A percentile compares a stretch with the other conserved stretches of the same genome.
phyloP scores from a whole-genome alignment of 352 stramenopile genomes.

The Globisporangium nunn region DNA sequence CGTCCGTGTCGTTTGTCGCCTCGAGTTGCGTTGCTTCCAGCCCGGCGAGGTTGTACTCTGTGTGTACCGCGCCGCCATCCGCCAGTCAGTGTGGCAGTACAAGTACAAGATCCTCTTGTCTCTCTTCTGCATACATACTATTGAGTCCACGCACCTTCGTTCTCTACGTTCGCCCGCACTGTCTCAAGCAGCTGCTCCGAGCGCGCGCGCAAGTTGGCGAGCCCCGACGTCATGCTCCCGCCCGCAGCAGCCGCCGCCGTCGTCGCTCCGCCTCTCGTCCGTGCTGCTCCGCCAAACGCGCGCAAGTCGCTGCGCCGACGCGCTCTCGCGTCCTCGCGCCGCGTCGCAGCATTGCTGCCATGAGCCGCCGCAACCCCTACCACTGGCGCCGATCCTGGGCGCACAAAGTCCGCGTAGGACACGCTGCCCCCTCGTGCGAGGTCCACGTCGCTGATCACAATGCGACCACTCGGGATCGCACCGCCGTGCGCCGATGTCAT shows the following conservation, averaged over 20 bases:
- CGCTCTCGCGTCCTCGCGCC: background rate
- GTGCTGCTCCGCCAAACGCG: slow-evolving; percentile 1
- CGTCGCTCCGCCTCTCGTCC: background rate
- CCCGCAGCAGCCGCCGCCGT: background rate
- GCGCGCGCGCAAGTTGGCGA: slow-evolving; percentile 26
- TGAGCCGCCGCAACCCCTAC: background rate
- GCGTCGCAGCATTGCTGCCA: background rate
- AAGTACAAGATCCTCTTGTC: background rate
- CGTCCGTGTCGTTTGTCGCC: slow-evolving; percentile 11
- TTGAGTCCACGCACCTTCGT: slow-evolving; percentile 14
- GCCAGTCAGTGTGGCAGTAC: background rate
- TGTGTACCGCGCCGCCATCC: no score
- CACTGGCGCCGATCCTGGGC: background rate
- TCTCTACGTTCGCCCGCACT: slow-evolving; percentile 35
- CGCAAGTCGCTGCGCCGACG: slow-evolving; percentile 5
- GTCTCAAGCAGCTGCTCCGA: slow-evolving; percentile 28
- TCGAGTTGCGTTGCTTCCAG: slow-evolving; percentile 12
- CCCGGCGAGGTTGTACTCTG: slow-evolving; percentile 18
- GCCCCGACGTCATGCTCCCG: slow-evolving; percentile 8
- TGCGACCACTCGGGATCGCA: slow-evolving; percentile 7
- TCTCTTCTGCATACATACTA: background rate
- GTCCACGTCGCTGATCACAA: slow-evolving; percentile 8
- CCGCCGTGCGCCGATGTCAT: slow-evolving; percentile 36
- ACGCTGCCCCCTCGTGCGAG: slow-evolving; percentile 5
- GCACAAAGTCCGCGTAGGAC: slow-evolving; percentile 12